Base-by-base conservation (phyloP, 2,329 filamentous ascomycete genomes). In the Trichoderma simmonsii region DNA sequence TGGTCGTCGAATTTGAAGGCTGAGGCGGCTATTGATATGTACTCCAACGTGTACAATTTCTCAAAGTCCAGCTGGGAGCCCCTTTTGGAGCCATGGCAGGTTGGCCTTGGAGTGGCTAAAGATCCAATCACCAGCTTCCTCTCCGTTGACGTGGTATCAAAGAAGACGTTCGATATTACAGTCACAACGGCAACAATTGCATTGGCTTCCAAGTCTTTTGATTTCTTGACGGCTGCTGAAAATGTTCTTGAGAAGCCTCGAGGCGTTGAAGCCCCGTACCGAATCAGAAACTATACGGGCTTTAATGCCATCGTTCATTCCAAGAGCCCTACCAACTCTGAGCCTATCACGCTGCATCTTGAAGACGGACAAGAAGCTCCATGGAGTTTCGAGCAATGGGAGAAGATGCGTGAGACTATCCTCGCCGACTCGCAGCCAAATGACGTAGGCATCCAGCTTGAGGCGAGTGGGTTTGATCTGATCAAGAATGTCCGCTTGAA, bases 41-140 rank as follows among this genome's bases (percentile, higher is more conserved):
- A 97, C 81, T 89, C 97, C 77, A 99, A 98, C 77, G 92, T 99
- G 30, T 99, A 97, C 86, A 99, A 99, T 82, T 99, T 99, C 82
- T 96, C 96, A 15, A 99, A 99, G 81, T 99, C 96, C 0, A 94
- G 94, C 4, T 99, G 96, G 96, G 96, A 99, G 80, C 96, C 96
- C 3, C 83, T 99, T 39, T 90, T 99, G 30, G 96, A 99, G 80
- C 97, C 97, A 8, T 99, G 96, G 96, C 91, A 95, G 75, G 86
- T 98, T n/a, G 94, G 94, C 2, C 90, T 99, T 75, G 93, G 97
- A 74, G 89, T 98, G 80, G 90, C 93, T 1, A 95, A 91, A 76
- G 91, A 96, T 72, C 86, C 90, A 30, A 87, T 89, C 56, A 93
- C 91, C 0, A 93, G 95, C 48, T 86, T 92, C 66, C 84, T 98